A percentile compares a stretch with the other conserved stretches of the same genome.
phyloP scores from a whole-genome alignment of 441 rosid genomes.

The Viola pubescens region DNA sequence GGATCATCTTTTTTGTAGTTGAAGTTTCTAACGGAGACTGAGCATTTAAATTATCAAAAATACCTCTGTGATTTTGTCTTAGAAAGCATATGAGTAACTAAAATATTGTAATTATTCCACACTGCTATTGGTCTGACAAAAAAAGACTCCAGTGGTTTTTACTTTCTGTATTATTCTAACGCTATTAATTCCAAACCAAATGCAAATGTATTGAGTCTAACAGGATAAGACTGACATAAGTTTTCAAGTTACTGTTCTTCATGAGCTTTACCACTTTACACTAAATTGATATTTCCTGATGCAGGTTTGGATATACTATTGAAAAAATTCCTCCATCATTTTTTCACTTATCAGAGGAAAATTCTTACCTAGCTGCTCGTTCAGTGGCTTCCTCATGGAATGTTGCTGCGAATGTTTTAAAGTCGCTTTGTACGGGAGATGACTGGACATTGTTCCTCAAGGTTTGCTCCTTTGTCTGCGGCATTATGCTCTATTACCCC shows the following conservation, averaged over 20 bases:
- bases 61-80: too few species aligned
- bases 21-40: too few species aligned
- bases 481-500: not conserved
- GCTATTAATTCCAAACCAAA: not conserved
- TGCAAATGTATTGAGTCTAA: not conserved
- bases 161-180: too few species aligned
- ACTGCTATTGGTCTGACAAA: too few species aligned
- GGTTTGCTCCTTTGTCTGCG: conserved; percentile 33
- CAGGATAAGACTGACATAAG: not conserved
- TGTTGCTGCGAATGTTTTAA: conserved; percentile 35
- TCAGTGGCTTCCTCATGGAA: conserved; percentile 68
- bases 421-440: conserved; percentile 66
- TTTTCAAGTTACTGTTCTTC: not conserved
- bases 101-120: too few species aligned
- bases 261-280: not conserved
- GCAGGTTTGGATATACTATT: conserved; percentile 68
- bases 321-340: conserved; percentile 67
- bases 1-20: too few species aligned
- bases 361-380: conserved; percentile 35
- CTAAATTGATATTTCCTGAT: conserved; percentile 20
- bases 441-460: conserved; percentile 69
- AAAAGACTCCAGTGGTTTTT: too few species aligned
- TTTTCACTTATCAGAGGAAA: conserved; percentile 57
- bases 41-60: too few species aligned
- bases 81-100: too few species aligned